Conservation (phyloP, 2,329 filamentous ascomycete species). For the Alternaria ventricosa region DNA sequence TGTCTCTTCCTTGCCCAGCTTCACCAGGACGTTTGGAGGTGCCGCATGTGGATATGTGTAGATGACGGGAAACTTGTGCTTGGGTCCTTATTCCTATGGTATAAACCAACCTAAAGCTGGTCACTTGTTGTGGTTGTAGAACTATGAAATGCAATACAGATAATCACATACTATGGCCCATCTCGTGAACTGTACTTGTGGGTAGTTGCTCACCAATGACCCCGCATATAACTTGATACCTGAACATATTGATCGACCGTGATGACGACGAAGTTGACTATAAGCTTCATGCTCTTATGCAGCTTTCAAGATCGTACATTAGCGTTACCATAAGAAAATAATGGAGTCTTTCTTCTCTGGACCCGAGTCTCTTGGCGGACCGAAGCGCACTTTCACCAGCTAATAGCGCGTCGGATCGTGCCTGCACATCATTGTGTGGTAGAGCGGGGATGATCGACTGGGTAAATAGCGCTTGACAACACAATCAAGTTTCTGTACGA, state of each 20-base stretch:
- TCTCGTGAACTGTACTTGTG: not conserved
- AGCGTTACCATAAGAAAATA: not conserved
- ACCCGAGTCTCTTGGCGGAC: not conserved
- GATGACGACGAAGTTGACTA: not conserved
- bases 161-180: slow-evolving; percentile 1
- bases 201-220: not conserved
- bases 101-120: slow-evolving; percentile 12
- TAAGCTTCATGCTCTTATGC: not conserved
- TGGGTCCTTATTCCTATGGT: slow-evolving; percentile 2
- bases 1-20: not conserved
- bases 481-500: not conserved
- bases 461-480: not conserved
- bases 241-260: not conserved
- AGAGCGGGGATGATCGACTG: not conserved
- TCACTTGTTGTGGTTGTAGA: slow-evolving; percentile 24
- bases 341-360: not conserved
- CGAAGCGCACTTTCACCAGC: not conserved
- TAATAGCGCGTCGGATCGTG: not conserved
- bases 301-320: not conserved
- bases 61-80: slow-evolving; percentile 19
- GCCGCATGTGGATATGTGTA: slow-evolving; percentile 29
- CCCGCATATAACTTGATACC: not conserved
- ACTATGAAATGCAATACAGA: slow-evolving; percentile 22
- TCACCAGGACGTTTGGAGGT: not conserved
- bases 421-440: not conserved